phyloP scores from a whole-genome alignment of 768 basidiomycete species.

The Auriculariales sp. region DNA sequence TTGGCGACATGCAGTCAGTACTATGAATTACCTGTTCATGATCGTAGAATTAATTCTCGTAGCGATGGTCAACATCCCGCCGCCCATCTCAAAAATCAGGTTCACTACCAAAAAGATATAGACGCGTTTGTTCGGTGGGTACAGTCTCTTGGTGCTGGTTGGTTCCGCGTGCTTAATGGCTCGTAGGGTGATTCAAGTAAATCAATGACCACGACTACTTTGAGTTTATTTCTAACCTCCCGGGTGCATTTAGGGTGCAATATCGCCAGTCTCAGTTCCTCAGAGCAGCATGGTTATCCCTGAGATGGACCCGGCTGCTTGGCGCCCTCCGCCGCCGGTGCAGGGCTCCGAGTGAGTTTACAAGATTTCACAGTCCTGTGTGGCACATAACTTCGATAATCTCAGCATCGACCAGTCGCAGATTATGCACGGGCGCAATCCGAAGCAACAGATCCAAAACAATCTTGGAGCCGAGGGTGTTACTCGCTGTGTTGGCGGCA shows the following conservation, averaged over 20 bases:
- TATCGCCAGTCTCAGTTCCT: slow-evolving; percentile 10
- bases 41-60: background rate
- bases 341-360: too few relatives aligned
- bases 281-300: slow-evolving; percentile 3
- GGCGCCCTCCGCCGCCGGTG: background rate
- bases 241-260: slow-evolving; percentile 41
- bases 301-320: slow-evolving; percentile 8
- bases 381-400: too few relatives aligned
- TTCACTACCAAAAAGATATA: slow-evolving; percentile 16
- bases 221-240: slow-evolving; percentile 41
- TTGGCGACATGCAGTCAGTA: slow-evolving; percentile 9
- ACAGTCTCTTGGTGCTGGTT: background rate
- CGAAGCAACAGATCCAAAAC: slow-evolving; percentile 7
- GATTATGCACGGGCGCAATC: slow-evolving; percentile 6
- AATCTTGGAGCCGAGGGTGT: slow-evolving; percentile 13
- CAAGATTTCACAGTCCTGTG: too few relatives aligned
- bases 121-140: background rate
- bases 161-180: background rate
- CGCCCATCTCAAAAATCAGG: slow-evolving; percentile 19
- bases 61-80: slow-evolving; percentile 6
- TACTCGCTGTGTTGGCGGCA: slow-evolving; percentile 14
- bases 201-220: too few relatives aligned
- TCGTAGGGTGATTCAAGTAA: background rate
- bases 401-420: too few relatives aligned
- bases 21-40: background rate